Evolutionary conservation across 805 yeast species (phyloP), one percentile per base, ranked within the genome.

Genomic region (Zygosaccharomyces siamensis): DNA sequence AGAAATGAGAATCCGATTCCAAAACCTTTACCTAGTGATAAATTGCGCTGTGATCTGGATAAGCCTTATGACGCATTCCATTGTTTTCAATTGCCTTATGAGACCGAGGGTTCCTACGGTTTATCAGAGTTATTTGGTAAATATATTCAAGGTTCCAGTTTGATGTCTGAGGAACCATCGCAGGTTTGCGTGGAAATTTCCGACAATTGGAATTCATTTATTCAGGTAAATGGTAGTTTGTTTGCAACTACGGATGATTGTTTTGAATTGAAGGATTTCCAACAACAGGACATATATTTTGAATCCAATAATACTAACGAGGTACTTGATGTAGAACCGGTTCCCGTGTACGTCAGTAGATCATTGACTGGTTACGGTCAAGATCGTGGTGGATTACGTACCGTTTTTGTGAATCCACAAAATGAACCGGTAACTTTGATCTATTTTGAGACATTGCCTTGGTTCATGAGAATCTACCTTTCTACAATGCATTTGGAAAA

Each of bases 311-410:
- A 83, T 52, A 75, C 86, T 7, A 57, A 73, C 0, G 52, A 63
- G 1, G 74, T 79, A 3, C 59, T 66, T 1, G 70, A 72, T 0
- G 53, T 72, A 0, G 66, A 61, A 1, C 53, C 60, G 1, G 88
- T 89, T 0, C 93, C 93, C 1, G 70, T 93, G 2, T 65, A 63
- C 47, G 95, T 85, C 0, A 84, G 93, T 18, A 77, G 99, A 52
- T 86, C 97, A 0, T 75, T 92, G 46, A 88, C 96, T 0, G 97
- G 98, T 0, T 84, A 84, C 61, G 89, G 96, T 1, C 95, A 86
- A 63, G 97, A 89, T 60, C 76, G 80, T 51, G 98, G 98, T 49
- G 97, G 96, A 0, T 73, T 92, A 52, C 81, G 97, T 62, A 78
- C 86, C 0, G 86, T 82, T 8, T 77, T 92, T 58, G 70, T 71